phyloP scores from a whole-genome alignment of 2,329 filamentous ascomycete genomes.

The Diaporthe vaccinii region DNA sequence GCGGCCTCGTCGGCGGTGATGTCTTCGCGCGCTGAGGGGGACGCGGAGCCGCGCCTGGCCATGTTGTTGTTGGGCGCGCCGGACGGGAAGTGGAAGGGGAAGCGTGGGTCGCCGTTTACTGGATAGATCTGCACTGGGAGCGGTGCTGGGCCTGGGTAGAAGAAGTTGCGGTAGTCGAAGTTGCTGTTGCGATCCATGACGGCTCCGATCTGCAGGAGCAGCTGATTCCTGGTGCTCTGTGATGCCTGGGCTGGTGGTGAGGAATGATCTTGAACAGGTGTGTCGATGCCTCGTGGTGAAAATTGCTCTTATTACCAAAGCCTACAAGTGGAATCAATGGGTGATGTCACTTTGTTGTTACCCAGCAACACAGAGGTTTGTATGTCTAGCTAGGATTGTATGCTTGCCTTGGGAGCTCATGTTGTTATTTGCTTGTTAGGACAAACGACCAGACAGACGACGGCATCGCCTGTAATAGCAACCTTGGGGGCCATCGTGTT shows the following conservation, averaged over 20 bases:
- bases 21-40: background rate
- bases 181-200: constrained; percentile 29
- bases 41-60: background rate
- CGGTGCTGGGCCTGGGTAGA: constrained; percentile 15
- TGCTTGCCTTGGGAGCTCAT: background rate
- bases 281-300: background rate
- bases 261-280: background rate
- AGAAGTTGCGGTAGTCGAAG: constrained; percentile 30
- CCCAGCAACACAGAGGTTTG: background rate
- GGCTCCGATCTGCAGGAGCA: no score
- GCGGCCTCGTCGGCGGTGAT: constrained; percentile 2
- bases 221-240: background rate
- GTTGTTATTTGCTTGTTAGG: background rate
- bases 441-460: background rate
- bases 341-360: constrained; percentile 1
- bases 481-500: background rate
- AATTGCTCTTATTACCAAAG: background rate
- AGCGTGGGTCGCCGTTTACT: constrained; percentile 22
- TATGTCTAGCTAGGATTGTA: background rate
- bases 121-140: constrained; percentile 30
- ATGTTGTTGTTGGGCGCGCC: background rate
- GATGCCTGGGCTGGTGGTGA: background rate
- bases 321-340: background rate
- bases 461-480: background rate
- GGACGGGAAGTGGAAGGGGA: constrained; percentile 19